Percentiles rank a stretch among this genome's conserved stretches.
Conservation (phyloP, 805 yeast species). For the Candida jianshihensis region DNA sequence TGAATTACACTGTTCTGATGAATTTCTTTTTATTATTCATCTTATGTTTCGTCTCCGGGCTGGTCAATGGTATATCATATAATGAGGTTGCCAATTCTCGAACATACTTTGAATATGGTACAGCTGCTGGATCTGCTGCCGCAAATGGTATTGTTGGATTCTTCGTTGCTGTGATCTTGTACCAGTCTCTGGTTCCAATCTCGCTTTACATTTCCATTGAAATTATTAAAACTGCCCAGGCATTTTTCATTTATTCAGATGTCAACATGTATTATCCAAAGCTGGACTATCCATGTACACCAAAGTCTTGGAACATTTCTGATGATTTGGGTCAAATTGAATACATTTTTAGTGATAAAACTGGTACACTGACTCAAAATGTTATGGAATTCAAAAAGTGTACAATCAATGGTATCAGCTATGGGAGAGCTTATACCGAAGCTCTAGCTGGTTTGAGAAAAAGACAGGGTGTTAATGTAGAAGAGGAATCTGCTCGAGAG, state of each 20-base stretch:
- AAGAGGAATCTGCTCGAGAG: slow-evolving; percentile 48
- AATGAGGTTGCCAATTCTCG: slow-evolving; percentile 41
- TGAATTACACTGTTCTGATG: slow-evolving; percentile 61
- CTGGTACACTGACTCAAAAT: slow-evolving; percentile 78
- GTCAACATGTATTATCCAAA: slow-evolving; percentile 60
- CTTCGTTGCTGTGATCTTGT: slow-evolving; percentile 69
- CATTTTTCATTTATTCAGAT: slow-evolving; percentile 72
- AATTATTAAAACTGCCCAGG: slow-evolving; percentile 75
- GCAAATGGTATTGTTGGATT: slow-evolving; percentile 65
- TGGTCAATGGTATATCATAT: slow-evolving; percentile 66
- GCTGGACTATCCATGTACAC: slow-evolving; percentile 75
- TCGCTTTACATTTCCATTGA: slow-evolving; percentile 77
- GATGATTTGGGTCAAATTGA: slow-evolving; percentile 84
- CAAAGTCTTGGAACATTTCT: slow-evolving; percentile 78
- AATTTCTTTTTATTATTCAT: slow-evolving; percentile 60
- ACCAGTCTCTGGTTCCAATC: slow-evolving; percentile 76
- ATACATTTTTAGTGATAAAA: slow-evolving; percentile 76
- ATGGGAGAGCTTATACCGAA: slow-evolving; percentile 79
- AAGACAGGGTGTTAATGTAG: slow-evolving; percentile 71
- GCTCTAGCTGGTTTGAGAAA: slow-evolving; percentile 74
- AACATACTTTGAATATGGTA: slow-evolving; percentile 60
- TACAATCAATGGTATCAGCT: slow-evolving; percentile 63
- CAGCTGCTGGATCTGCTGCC: slow-evolving; percentile 58
- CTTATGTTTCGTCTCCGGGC: slow-evolving; percentile 62
- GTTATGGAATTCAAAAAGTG: slow-evolving; percentile 82